Conservation (phyloP, 116 monocot genomes). For the Papilionanthe hybrid region DNA sequence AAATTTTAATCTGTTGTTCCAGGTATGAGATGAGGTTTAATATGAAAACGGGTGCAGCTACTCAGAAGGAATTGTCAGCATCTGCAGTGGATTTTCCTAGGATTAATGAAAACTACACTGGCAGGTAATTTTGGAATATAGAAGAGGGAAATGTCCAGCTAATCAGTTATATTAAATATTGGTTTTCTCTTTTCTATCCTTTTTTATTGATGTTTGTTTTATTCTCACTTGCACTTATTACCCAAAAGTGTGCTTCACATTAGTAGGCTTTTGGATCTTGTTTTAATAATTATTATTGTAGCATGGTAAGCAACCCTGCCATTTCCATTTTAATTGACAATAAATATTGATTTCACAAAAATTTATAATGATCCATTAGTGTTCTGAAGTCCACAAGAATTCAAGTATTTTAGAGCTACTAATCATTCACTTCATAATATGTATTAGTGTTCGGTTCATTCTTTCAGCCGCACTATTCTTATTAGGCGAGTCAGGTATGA, state of each 20-base stretch:
- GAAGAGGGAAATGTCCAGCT: neutral
- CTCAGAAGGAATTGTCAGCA: conserved; percentile 80
- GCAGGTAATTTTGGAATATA: conserved; percentile 46
- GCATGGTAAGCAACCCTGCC: neutral
- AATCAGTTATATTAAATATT: neutral
- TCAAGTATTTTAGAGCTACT: no score
- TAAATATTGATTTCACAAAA: neutral
- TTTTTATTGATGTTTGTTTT: neutral
- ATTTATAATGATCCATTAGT: no score
- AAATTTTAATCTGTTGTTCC: conserved; percentile 11
- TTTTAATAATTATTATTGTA: neutral
- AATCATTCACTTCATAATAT: no score
- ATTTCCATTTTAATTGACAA: neutral
- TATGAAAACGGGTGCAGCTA: conserved; percentile 84
- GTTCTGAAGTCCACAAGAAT: no score
- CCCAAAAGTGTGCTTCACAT: neutral
- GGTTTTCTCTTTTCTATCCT: neutral
- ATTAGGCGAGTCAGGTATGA: no score
- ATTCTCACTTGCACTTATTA: neutral
- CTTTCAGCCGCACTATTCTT: no score
- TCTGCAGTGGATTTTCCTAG: conserved; percentile 95
- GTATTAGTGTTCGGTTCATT: no score
- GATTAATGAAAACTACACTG: conserved; percentile 84
- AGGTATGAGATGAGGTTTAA: conserved; percentile 99
- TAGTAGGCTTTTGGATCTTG: neutral